Evolutionary conservation across 257 asterid species (phyloP), one percentile per base, ranked within the genome.

Genomic region (Ophiorrhiza pumila): DNA sequence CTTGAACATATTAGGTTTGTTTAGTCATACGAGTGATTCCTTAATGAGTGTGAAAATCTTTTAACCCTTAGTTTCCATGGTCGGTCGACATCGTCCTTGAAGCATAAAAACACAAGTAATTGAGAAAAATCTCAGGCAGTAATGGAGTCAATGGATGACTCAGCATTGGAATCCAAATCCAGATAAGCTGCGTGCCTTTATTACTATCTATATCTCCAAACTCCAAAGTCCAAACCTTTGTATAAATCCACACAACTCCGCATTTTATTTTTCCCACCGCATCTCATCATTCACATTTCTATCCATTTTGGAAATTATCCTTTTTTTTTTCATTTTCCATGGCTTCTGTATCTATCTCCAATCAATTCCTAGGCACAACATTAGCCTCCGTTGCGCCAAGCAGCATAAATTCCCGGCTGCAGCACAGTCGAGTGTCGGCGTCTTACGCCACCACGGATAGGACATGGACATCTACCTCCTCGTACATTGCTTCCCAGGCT

Each of bases 211-310:
- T n/a, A n/a, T n/a, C n/a, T n/a, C n/a, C n/a, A 29, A 7, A 14
- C 14, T 32, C 66, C 45, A 59, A 6, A 7, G 42, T 58, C 37
- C 47, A 37, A 20, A 62, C 29, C 68, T 62, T n/a, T n/a, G n/a
- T 62, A 62, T 62, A 62, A 62, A 62, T 62, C 20, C 47, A 17
- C 20, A 20, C n/a, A 25, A 1, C 67, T 61, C 67, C 67, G n/a
- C 43, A 3, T 60, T 31, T 10, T 47, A 62, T 62, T 35, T 62
- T 10, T 11, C 37, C 46, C 17, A 63, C 69, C 69, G 3, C 7
- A 63, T 6, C 8, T 15, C 13, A 61, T 61, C 10, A 5, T 22
- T 49, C 50, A 63, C 29, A 37, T 63, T n/a, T n/a, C n/a, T n/a
- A n/a, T n/a, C n/a, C n/a, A n/a, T n/a, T n/a, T n/a, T n/a, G n/a